Base-by-base conservation (phyloP, 352 stramenopile species). In the Phytophthora hybrid region DNA sequence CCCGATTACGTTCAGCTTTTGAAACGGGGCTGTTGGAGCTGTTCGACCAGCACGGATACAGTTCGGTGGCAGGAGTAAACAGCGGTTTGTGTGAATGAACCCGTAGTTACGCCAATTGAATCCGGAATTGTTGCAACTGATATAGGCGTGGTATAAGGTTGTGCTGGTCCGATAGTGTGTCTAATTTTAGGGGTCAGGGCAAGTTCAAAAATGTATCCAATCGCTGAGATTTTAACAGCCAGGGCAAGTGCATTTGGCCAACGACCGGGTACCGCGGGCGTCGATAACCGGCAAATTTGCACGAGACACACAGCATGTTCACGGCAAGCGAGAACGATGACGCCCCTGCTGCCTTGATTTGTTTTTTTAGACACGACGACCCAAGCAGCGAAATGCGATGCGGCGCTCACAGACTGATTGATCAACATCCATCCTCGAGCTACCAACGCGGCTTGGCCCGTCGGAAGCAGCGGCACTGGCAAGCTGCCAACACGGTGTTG, bases 31-130 rank as follows among this genome's bases (percentile, higher is more conserved):
- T 66, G 21, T 62, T 19, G 1, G 14, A 19, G 47, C 70, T 78
- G 67, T 18, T 26, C 21, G 65, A 59, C 67, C 62, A 73, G n/a
- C 44, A 74, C 60, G 41, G 53, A 63, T 59, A 71, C 21, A 74
- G 10, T 58, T 75, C 60, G 47, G 68, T 74, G 68, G 59, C 54
- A 55, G 8, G 11, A 74, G 66, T n/a, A 16, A 0, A n/a, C 8
- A 1, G 1, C 1, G 16, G 18, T 2, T 53, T 4, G 10, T n/a
- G 9, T 26, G 23, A 26, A 26, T 26, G 23, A 26, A 26, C 23
- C 23, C 39, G 52, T 53, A 21, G 39, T 59, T 47, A 66, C 59
- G 59, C 47, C 47, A 59, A 18, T 51, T 51, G 34, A 18, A 18
- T 51, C 11, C 1, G 9, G 5, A 10, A 3, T 37, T 23, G 7